These are phyloP conservation scores for Macroventuria anomochaeta DNA, from an alignment of 2,329 filamentous ascomycete genomes.

Conservation along the genomic window DNA sequence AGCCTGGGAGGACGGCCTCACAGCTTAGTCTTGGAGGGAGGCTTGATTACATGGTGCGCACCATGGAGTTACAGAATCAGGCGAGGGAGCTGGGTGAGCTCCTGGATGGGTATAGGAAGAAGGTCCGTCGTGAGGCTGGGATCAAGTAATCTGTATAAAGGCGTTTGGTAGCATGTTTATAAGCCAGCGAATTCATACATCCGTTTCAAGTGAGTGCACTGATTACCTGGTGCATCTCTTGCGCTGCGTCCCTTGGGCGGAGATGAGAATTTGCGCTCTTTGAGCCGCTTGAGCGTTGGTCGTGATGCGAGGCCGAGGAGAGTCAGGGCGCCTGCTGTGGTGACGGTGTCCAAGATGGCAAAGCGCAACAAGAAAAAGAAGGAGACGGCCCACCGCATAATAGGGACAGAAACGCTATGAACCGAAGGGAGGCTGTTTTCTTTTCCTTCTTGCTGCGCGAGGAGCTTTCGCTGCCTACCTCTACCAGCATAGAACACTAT, in stretches of 20 bases:
- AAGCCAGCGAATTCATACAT: conserved; percentile 12
- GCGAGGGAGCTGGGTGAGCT: not conserved
- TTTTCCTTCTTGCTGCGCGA: too few species aligned
- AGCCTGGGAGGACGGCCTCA: not conserved
- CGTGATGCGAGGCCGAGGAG: not conserved
- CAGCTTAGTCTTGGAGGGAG: not conserved
- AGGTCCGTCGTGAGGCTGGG: not conserved
- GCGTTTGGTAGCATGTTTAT: conserved; percentile 19
- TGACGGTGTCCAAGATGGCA: too few species aligned
- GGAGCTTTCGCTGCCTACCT: too few species aligned
- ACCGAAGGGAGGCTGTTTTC: too few species aligned
- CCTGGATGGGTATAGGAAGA: not conserved
- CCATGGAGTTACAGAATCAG: not conserved
- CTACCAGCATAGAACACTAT: too few species aligned
- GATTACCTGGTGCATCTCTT: not conserved
- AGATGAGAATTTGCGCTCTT: not conserved
- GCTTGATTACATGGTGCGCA: not conserved
- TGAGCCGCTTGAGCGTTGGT: not conserved
- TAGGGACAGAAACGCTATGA: too few species aligned
- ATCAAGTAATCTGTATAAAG: conserved; percentile 8
- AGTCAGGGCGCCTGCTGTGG: too few species aligned
- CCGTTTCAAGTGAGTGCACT: not conserved
- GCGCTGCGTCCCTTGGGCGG: not conserved
- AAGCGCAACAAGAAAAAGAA: too few species aligned
- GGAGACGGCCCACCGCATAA: too few species aligned